Conservation (phyloP, 768 basidiomycete species). For the Lentinula edodes region DNA sequence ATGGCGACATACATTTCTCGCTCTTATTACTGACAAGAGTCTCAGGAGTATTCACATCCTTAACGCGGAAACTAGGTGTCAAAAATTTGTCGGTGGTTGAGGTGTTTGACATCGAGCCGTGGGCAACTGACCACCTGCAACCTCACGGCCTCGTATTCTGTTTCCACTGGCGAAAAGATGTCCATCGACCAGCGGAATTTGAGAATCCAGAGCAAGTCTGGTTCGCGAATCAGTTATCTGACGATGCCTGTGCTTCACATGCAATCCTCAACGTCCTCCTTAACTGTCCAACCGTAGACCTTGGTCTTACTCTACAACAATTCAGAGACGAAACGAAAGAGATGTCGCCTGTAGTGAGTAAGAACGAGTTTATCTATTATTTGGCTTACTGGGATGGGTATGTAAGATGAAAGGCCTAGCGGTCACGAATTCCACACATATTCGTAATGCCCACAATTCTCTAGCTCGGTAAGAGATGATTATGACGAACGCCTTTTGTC, state of each 20-base stretch:
- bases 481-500: neutral
- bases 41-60: constrained; percentile 52
- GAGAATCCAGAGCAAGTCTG: constrained; percentile 52
- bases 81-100: constrained; percentile 49
- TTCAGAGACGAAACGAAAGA: constrained; percentile 47
- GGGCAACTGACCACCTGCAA: constrained; percentile 54
- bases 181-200: constrained; percentile 39
- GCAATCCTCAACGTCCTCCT: constrained; percentile 56
- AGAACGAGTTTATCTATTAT: constrained; percentile 2
- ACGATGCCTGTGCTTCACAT: constrained; percentile 61
- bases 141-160: constrained; percentile 61
- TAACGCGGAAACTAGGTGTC: constrained; percentile 50
- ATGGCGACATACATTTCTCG: constrained; percentile 5
- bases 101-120: constrained; percentile 58
- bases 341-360: constrained; percentile 54
- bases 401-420: constrained; percentile 62
- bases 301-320: constrained; percentile 36
- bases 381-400: neutral
- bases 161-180: constrained; percentile 51
- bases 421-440: constrained; percentile 47
- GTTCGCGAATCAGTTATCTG: constrained; percentile 66
- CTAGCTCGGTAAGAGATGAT: constrained; percentile 44
- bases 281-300: constrained; percentile 46
- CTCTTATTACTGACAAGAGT: neutral
- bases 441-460: constrained; percentile 53